A percentile compares a stretch with the other conserved stretches of the same genome.
These are phyloP conservation scores for Umbilicus rupestris DNA, from an alignment of 164 flowering plant species.

Conservation along the genomic window DNA sequence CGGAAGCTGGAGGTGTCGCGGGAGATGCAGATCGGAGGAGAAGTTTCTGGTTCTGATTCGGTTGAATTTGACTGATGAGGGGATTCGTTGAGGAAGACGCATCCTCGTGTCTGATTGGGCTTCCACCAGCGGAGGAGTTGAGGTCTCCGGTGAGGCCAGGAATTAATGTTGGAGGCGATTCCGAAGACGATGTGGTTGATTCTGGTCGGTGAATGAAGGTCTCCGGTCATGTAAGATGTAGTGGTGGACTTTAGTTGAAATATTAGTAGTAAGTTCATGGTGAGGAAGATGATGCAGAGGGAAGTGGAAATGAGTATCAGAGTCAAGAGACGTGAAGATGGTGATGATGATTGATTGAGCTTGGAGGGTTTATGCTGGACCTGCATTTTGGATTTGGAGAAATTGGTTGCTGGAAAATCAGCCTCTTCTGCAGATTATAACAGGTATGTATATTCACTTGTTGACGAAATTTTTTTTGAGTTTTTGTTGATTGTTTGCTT, in stretches of 20 bases:
- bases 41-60: constrained; percentile 1
- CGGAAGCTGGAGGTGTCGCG: constrained; percentile 40
- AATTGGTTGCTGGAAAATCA: too few species aligned
- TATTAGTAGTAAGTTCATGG: constrained; percentile 12
- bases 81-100: constrained; percentile 34
- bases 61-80: too few species aligned
- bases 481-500: too few species aligned
- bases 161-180: constrained; percentile 24
- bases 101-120: constrained; percentile 33
- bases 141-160: constrained; percentile 34
- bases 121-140: constrained; percentile 44
- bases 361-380: constrained; percentile 1
- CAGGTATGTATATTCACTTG: too few species aligned
- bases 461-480: too few species aligned
- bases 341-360: constrained; percentile 8
- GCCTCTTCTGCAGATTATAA: too few species aligned
- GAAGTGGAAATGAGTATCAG: constrained; percentile 16
- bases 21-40: constrained; percentile 44
- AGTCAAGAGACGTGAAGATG: constrained; percentile 10
- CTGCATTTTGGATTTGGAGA: constrained; percentile 10
- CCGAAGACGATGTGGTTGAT: constrained; percentile 44
- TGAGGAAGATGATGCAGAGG: constrained; percentile 17
- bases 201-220: constrained; percentile 15
- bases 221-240: not conserved
- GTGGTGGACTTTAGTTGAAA: constrained; percentile 3